phyloP scores from a whole-genome alignment of 768 basidiomycete genomes.

The Lanmaoa pseudosensibilis region DNA sequence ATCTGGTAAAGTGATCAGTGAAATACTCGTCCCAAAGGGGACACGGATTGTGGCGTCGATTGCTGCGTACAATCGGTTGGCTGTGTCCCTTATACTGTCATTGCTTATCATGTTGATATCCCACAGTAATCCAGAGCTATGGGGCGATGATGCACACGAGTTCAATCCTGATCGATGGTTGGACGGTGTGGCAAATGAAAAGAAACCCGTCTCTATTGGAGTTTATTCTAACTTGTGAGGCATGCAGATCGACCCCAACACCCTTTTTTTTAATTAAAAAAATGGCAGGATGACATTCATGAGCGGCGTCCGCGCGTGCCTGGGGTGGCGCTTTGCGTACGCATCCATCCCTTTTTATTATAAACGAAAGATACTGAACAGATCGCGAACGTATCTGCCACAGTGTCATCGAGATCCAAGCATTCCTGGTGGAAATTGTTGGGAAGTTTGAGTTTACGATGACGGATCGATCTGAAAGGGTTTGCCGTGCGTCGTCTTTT shows the following conservation, averaged over 20 bases:
- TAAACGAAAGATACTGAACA: neutral
- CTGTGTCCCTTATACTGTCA: neutral
- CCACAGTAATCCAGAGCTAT: conserved; percentile 28
- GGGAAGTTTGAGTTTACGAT: conserved; percentile 51
- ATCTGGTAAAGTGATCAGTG: conserved; percentile 42
- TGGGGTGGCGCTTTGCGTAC: conserved; percentile 37
- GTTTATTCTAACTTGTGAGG: conserved; percentile 32
- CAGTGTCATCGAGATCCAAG: conserved; percentile 53
- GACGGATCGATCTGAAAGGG: conserved; percentile 28
- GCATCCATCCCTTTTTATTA: neutral
- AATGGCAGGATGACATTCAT: conserved; percentile 32
- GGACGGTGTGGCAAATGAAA: conserved; percentile 15
- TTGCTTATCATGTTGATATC: neutral
- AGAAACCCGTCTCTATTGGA: conserved; percentile 24
- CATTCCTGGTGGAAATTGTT: conserved; percentile 57
- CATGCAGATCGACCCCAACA: neutral
- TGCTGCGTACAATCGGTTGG: conserved; percentile 54
- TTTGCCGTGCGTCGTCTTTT: conserved; percentile 30
- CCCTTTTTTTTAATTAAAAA: neutral
- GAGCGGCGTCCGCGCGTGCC: conserved; percentile 24
- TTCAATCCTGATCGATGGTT: conserved; percentile 34
- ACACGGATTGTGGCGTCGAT: conserved; percentile 53
- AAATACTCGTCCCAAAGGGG: conserved; percentile 51
- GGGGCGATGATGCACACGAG: conserved; percentile 33
- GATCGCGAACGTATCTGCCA: neutral